Conservation (phyloP, 805 yeast species). For the Wickerhamomyces pijperi region DNA sequence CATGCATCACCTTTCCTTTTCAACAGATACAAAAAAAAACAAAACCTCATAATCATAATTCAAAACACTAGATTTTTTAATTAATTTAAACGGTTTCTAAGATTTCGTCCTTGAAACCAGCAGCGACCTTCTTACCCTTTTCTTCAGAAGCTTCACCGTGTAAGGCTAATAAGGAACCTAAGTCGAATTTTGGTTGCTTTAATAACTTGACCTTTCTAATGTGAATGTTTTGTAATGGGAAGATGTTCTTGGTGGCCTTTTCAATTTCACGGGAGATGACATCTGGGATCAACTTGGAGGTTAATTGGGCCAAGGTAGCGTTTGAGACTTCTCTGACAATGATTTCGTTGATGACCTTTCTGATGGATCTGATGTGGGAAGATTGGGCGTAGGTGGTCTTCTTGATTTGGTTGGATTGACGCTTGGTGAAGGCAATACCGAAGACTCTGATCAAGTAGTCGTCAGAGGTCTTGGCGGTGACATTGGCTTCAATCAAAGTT, state of each 20-base stretch:
- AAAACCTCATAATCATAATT: neutral
- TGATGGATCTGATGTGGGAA: constrained; percentile 89
- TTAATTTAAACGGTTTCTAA: constrained; percentile 76
- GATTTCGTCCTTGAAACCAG: constrained; percentile 95
- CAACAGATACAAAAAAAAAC: too few relatives aligned
- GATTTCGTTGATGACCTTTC: constrained; percentile 66
- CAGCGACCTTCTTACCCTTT: constrained; percentile 87
- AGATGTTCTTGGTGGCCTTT: constrained; percentile 88
- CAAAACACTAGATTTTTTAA: neutral
- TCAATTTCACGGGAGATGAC: constrained; percentile 98
- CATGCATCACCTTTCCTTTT: neutral
- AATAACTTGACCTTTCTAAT: constrained; percentile 97
- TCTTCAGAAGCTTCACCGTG: constrained; percentile 95
- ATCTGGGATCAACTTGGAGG: constrained; percentile 96
- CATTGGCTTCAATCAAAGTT: constrained; percentile 92
- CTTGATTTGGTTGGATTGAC: constrained; percentile 89
- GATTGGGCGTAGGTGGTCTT: constrained; percentile 96
- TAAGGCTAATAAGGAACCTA: constrained; percentile 89
- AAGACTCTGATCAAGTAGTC: constrained; percentile 91
- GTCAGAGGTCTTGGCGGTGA: constrained; percentile 91
- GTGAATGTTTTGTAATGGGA: constrained; percentile 97
- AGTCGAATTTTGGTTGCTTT: constrained; percentile 98
- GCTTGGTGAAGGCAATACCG: constrained; percentile 95
- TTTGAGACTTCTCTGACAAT: constrained; percentile 93
- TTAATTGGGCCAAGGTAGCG: constrained; percentile 92